Base-by-base conservation (phyloP, 108 stramenopile genomes). In the Cyclotella baltica region DNA sequence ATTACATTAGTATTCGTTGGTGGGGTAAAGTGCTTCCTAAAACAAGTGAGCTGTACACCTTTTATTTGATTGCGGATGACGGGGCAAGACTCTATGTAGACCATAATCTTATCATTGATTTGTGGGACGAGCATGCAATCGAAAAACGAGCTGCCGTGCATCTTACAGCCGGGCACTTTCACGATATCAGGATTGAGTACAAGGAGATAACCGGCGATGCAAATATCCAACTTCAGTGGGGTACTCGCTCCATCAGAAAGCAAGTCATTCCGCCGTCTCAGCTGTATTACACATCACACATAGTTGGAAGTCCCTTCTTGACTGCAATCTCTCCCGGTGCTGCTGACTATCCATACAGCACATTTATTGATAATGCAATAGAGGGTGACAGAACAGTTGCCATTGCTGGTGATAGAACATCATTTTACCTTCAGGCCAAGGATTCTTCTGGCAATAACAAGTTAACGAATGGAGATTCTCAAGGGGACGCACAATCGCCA, bases 1-100 rank as follows among this genome's bases (percentile, higher is more conserved):
- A 96, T 85, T 96, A 90, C 33, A 88, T 96, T 10, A 91, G 91
- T 25, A 77, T 82, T 37, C 83, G 92, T 22, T 96, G 92, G 92
- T 76, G 67, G 48, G 95, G 95, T 38, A 96, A 96, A 74, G 53
- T 96, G 37, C 57, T 40, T 23, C 85, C 87, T 19, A 59, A 76
- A 10, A 74, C 77, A 8, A 84, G 76, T 27, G 95, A 95, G 72
- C 61, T 55, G 18, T 92, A 90, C 77, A 91, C 92, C 18, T 82
- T 96, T 69, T 91, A 89, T 74, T 53, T 89, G 16, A 30, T 29
- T 38, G 90, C 88, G 0, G 91, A 95, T 71, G 95, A 95, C 57
- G 92, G 86, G 19, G 87, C 72, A 9, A 73, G 88, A 37, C 68
- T 96, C n/a, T 96, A 87, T 47, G 22, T 96, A 10, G 88, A 95